Base-by-base conservation (phyloP, 2,329 filamentous ascomycete species). In the Thelonectria rubi region DNA sequence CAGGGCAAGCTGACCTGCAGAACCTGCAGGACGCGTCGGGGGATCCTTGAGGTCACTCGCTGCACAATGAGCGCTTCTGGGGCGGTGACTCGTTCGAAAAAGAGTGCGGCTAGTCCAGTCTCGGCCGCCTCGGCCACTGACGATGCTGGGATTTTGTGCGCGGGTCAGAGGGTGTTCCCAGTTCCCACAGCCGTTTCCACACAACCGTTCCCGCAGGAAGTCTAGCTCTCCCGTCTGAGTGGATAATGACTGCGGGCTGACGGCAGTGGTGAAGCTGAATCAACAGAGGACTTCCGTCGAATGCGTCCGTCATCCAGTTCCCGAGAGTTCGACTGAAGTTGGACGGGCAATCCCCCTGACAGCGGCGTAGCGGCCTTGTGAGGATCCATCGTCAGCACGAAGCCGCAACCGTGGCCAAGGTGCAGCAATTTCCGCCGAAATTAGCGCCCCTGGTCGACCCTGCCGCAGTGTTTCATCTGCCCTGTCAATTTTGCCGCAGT, bases 361-460 rank as follows among this genome's bases (percentile, higher is more conserved):
- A 14, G 34, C 37, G n/a, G 37, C 18, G 30, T 49, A 21, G 34
- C 49, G 45, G 50, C 21, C 37, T 47, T 51, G 55, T 26, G 34
- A 32, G 56, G 57, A 39, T 42, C 20, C 52, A 32, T 53, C 55
- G 55, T 48, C 51, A 55, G 56, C 49, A 64, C 69, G 15, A 63
- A 65, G 64, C 65, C 65, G 60, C 48, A 58, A 58, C 54, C 49
- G 30, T 64, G 59, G 48, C 57, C 32, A 60, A 11, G 54, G 43
- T 24, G 51, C 60, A 49, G 62, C 68, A 69, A 73, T 72, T 72
- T 72, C 70, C 65, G 61, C 50, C 58, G 65, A 65, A 64, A 68
- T 72, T 71, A 69, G 63, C 58, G 62, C 48, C 70, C 65, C 67
- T 67, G 67, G 64, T 67, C 15, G 56, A 53, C 56, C 26, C 37